Evolutionary conservation across 257 asterid species (phyloP), one percentile per base, ranked within the genome.

Genomic region (Fraxinus pennsylvanica): DNA sequence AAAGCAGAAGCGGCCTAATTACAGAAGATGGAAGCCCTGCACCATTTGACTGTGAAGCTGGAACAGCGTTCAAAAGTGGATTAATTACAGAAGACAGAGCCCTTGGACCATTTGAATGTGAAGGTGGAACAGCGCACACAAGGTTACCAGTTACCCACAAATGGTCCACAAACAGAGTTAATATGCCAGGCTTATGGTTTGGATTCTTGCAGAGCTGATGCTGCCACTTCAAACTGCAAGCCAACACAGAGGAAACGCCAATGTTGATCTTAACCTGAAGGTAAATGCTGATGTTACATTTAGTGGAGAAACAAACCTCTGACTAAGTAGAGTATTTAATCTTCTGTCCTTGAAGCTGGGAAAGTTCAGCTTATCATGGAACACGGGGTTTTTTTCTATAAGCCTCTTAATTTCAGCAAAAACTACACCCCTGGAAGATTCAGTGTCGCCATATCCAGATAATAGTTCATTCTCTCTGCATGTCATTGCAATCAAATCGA

Each of bases 131-230:
- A 47, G n/a, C 57, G 15, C 57, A 4, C 57, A 15, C 15, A 47
- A 14, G 57, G 1, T 6, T 14, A 47, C 15, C 2, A 15, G 59
- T 47, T 47, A 47, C 97, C 52, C 99, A 95, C 35, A 95, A 85
- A 87, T 95, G 99, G 82, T 95, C 99, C 84, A 92, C 96, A 57
- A 94, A 94, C 41, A 94, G 95, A 39, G 99, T 94, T 84, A 90
- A 92, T 22, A 92, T 94, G 78, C 91, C 98, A 52, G 99, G 98
- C 74, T 94, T 94, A 22, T 96, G 92, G 88, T 95, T 90, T 59
- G 96, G 99, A 73, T 86, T 91, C 82, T 92, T 92, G 85, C 99
- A 94, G 71, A 91, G 97, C 69, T 94, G 99, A 86, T 94, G 98
- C 96, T 92, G 98, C 99, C 99, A 94, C 74, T 94, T 94, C 83